Base-by-base conservation (phyloP, 148 eudicot species). In the Limonium bicolor region DNA sequence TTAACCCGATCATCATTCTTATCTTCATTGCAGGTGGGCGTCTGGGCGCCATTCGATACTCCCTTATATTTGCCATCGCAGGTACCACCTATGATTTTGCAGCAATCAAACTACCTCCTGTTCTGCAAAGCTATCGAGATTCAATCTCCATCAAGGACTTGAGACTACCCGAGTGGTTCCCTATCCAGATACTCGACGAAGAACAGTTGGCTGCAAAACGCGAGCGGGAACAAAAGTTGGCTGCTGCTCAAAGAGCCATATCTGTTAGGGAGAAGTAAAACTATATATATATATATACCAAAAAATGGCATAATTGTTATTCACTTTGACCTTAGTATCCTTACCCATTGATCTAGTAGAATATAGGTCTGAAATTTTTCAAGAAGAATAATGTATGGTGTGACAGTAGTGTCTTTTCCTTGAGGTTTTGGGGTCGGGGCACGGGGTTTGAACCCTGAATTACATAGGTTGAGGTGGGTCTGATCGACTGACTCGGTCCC, bases 101-200 rank as follows among this genome's bases (percentile, higher is more conserved):
- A 25, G 44, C 82, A 41, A 63, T 72, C 6, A 80, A 74, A 56
- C 37, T 77, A 29, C 74, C 54, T 49, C 86, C 96, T 33, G 47
- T 63, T 20, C 28, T 84, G 51, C 49, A 72, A 45, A 39, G 34
- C 41, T 61, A 70, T 53, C 55, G 37, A 5, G 74, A 71, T 45
- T 68, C 78, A 9, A 36, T 69, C 17, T 46, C 36, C n/a, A 50
- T 60, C 27, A 46, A 47, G 13, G 64, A 69, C 56, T 32, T 83
- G 52, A 77, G 62, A 46, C 31, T 77, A 61, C 99, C 93, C 0
- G 95, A 84, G 63, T 90, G 97, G 95, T 90, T 84, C 37, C 95
- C 97, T 2, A 90, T 90, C 44, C 71, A 61, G 63, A 67, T 84
- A 26, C 87, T 84, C 27, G 87, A 90, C 11, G 95, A 90, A 53